phyloP scores from a whole-genome alignment of 306 rosid species.

The Cicer bijugum region DNA sequence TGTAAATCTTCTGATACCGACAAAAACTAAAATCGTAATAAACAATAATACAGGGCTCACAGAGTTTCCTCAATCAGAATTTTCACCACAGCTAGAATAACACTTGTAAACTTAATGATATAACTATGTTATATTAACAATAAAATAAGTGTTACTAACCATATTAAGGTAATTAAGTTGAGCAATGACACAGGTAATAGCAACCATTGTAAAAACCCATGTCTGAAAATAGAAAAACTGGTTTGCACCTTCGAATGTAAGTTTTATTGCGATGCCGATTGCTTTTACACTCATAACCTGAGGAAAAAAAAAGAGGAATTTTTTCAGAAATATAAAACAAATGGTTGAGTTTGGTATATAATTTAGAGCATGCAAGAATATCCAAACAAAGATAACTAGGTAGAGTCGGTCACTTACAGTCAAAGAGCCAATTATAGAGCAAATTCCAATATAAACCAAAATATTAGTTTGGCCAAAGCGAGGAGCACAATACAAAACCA shows the following conservation, averaged over 20 bases:
- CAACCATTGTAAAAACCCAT: constrained; percentile 82
- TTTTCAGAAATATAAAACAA: constrained; percentile 32
- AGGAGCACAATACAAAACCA: constrained; percentile 74
- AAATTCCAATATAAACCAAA: constrained; percentile 72
- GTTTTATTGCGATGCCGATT: constrained; percentile 84
- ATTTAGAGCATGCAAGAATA: constrained; percentile 16
- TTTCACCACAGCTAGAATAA: constrained; percentile 17
- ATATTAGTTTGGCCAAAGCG: constrained; percentile 87
- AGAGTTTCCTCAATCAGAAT: constrained; percentile 21
- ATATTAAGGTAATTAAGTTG: constrained; percentile 82
- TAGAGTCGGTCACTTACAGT: constrained; percentile 59
- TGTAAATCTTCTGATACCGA: background rate
- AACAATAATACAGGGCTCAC: constrained; percentile 25
- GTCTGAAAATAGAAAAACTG: constrained; percentile 72
- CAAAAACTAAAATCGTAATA: background rate
- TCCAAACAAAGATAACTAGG: constrained; percentile 7
- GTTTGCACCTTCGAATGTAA: constrained; percentile 80
- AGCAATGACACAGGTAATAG: constrained; percentile 68
- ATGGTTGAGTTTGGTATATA: background rate
- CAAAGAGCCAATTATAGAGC: constrained; percentile 80
- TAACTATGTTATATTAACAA: background rate
- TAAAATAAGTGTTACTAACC: constrained; percentile 53
- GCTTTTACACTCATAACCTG: constrained; percentile 96
- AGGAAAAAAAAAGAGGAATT: background rate
- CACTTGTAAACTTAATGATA: background rate